phyloP scores from a whole-genome alignment of 1,284 basidiomycete species.

The Apiotrichum veenhuisii region DNA sequence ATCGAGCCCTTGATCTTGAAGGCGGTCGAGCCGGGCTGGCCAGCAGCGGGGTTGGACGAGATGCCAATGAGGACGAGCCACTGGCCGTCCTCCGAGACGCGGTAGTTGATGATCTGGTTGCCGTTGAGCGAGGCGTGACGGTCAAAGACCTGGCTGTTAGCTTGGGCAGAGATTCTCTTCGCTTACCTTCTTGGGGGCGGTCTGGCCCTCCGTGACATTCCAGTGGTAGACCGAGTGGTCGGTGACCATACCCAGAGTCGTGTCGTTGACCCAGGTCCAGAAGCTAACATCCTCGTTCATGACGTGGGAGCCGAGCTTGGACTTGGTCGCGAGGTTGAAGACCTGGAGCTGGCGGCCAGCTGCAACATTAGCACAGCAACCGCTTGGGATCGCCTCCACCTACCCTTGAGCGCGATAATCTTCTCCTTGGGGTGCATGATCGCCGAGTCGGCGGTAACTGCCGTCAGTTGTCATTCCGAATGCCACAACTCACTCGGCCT shows the following conservation, averaged over 20 bases:
- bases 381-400: slow-evolving; percentile 53
- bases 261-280: slow-evolving; percentile 97
- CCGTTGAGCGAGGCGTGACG: slow-evolving; percentile 90
- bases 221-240: slow-evolving; percentile 93
- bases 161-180: slow-evolving; percentile 19
- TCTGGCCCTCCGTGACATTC: slow-evolving; percentile 57
- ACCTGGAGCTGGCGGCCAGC: slow-evolving; percentile 89
- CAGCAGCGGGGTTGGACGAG: slow-evolving; percentile 77
- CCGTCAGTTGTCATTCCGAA: slow-evolving; percentile 6
- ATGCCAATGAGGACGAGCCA: slow-evolving; percentile 98
- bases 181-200: slow-evolving; percentile 43
- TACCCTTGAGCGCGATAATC: slow-evolving; percentile 92
- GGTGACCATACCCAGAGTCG: slow-evolving; percentile 91
- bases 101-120: slow-evolving; percentile 98
- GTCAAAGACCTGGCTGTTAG: slow-evolving; percentile 64
- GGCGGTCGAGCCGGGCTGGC: slow-evolving; percentile 67
- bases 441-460: slow-evolving; percentile 88
- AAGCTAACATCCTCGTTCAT: slow-evolving; percentile 94
- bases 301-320: slow-evolving; percentile 93
- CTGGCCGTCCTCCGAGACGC: slow-evolving; percentile 85
- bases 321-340: slow-evolving; percentile 96
- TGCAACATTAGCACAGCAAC: background rate
- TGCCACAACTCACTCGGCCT: slow-evolving; percentile 62
- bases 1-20: slow-evolving; percentile 98
- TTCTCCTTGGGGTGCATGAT: slow-evolving; percentile 98